Evolutionary conservation across 345 rosid genomes (phyloP), one percentile per base, ranked within the genome.

Genomic region (Populus ilicifolia): DNA sequence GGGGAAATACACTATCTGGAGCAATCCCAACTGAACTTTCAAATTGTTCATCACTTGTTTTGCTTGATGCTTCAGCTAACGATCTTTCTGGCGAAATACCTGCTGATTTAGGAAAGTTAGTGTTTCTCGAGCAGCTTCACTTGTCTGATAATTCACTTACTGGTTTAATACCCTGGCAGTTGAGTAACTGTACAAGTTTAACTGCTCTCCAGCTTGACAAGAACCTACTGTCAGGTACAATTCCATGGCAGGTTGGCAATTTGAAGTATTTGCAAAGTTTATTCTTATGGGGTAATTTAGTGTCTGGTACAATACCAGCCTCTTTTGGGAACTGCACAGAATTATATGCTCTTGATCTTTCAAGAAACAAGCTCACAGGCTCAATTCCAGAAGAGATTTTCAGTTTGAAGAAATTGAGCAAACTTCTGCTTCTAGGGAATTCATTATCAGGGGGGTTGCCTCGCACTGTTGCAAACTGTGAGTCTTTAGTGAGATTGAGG

Each of bases 391-490:
- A 89, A 69, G 98, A 92, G 80, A 85, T 95, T 77, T 93, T 95
- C 82, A 62, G 89, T 69, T 84, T 95, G 86, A 88, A 87, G 89
- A 88, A 90, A 84, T 86, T 95, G 46, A 95, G 99, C 89, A 95
- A 95, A 87, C 99, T 93, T 84, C 87, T 95, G 46, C 94, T 95
- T 65, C 84, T 95, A 1, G 98, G 99, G n/a, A 95, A 95, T 79
- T 90, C 98, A 9, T 85, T 95, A 69, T 83, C 97, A 0, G 94
- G 98, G 56, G 89, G 71, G 56, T 79, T 95, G 75, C 87, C 94
- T 3, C 77, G 76, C 62, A 88, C 89, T 70, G 89, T 93, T 59
- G 86, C 92, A 0, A 88, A 89, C 69, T 95, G 98, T 65, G 89
- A 88, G 82, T 93, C 98, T 25, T 80, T 95, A 23, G 97, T 93